A percentile compares a stretch with the other conserved stretches of the same genome.
phyloP scores from a whole-genome alignment of 352 stramenopile species.

The Globisporangium echinulatum region DNA sequence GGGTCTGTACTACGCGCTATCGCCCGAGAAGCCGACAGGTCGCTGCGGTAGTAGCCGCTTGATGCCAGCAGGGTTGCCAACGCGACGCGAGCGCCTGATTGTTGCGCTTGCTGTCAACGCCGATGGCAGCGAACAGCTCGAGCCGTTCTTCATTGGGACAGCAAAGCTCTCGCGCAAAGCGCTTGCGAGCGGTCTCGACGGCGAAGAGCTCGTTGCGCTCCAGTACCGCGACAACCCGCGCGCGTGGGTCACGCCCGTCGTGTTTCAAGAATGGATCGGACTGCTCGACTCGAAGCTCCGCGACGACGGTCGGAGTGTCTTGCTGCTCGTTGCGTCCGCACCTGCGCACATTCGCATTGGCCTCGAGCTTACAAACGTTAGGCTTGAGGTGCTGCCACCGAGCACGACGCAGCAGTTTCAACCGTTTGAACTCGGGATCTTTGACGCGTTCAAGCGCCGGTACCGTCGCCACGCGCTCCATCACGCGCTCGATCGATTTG shows the following conservation, averaged over 20 bases:
- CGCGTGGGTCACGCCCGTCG: slow-evolving; percentile 51
- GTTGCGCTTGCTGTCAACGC: slow-evolving; percentile 38
- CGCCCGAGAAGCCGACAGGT: slow-evolving; percentile 37
- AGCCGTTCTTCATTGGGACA: slow-evolving; percentile 45
- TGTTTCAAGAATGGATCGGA: slow-evolving; percentile 53
- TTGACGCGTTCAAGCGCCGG: slow-evolving; percentile 41
- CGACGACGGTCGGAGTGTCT: slow-evolving; percentile 30
- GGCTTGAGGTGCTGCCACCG: slow-evolving; percentile 39
- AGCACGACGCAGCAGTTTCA: slow-evolving; percentile 22
- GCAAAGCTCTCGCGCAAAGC: slow-evolving; percentile 17
- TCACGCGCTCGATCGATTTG: slow-evolving; percentile 44
- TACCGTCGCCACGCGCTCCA: slow-evolving; percentile 50
- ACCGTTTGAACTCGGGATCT: slow-evolving; percentile 34
- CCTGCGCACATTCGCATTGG: slow-evolving; percentile 43
- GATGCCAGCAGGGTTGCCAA: slow-evolving; percentile 6
- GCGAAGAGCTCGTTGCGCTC: slow-evolving; percentile 15
- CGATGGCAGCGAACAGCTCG: slow-evolving; percentile 43
- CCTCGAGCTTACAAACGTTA: slow-evolving; percentile 47
- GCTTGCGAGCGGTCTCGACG: slow-evolving; percentile 2
- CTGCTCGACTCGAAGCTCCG: slow-evolving; percentile 42
- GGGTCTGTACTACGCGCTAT: slow-evolving; percentile 41
- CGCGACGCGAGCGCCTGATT: slow-evolving; percentile 20
- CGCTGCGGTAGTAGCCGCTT: slow-evolving; percentile 18
- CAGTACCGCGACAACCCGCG: slow-evolving; percentile 50
- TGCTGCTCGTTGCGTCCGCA: slow-evolving; percentile 34